These are phyloP conservation scores for Warburgia ugandensis DNA, from an alignment of 164 flowering plant genomes.

Conservation along the genomic window DNA sequence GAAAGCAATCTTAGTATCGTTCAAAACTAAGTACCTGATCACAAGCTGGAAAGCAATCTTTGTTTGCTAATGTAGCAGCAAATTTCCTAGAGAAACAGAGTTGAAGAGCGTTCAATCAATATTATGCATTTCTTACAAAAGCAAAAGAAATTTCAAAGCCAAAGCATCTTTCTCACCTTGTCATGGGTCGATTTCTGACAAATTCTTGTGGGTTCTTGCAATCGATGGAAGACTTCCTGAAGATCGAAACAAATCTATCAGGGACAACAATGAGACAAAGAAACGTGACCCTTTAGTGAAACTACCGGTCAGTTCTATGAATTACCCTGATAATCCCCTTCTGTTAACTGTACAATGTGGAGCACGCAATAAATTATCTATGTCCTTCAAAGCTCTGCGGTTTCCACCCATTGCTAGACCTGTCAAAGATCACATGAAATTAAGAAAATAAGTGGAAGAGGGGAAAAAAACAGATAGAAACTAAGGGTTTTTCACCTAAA, in stretches of 20 bases:
- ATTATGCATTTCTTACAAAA: not conserved
- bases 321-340: slow-evolving; percentile 22
- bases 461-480: not conserved
- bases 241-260: not conserved
- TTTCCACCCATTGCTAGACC: slow-evolving; percentile 33
- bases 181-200: slow-evolving; percentile 7
- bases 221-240: slow-evolving; percentile 7
- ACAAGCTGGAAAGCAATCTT: slow-evolving; percentile 17
- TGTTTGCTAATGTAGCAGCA: slow-evolving; percentile 62
- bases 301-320: not conserved
- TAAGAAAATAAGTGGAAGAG: slow-evolving; percentile 2
- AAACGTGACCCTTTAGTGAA: not conserved
- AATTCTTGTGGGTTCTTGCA: not conserved
- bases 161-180: slow-evolving; percentile 4
- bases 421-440: slow-evolving; percentile 5
- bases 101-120: slow-evolving; percentile 1
- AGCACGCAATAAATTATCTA: slow-evolving; percentile 49
- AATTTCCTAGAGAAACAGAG: slow-evolving; percentile 42
- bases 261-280: not conserved
- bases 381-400: slow-evolving; percentile 63
- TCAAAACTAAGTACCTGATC: slow-evolving; percentile 24
- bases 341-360: slow-evolving; percentile 54
- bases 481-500: slow-evolving; percentile 6
- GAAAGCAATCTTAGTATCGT: not conserved
- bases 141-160: not conserved